Conservation (phyloP, 2,329 filamentous ascomycete genomes). For the Trichophyton mentagrophytes region DNA sequence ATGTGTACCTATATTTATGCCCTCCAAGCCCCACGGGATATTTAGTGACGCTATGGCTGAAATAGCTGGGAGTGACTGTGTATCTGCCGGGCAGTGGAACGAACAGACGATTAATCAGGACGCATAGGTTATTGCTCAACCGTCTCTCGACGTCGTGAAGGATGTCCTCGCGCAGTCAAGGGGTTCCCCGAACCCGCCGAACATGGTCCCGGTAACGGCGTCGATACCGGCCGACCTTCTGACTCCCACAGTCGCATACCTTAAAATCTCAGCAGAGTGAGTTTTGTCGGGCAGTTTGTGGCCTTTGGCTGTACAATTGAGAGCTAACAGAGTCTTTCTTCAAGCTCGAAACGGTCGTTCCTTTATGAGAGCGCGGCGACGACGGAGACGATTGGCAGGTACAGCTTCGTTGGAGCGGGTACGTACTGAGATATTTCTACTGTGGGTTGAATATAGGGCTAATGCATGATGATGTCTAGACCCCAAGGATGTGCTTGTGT, state of each 20-base stretch:
- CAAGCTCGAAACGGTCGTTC: conserved; percentile 65
- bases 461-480: conserved; percentile 26
- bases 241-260: conserved; percentile 87
- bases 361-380: conserved; percentile 89
- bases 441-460: neutral
- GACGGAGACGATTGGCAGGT: conserved; percentile 83
- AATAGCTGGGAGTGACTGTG: neutral
- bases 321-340: neutral
- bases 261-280: conserved; percentile 71
- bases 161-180: conserved; percentile 42
- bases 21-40: neutral
- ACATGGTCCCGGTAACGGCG: conserved; percentile 68
- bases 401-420: conserved; percentile 85
- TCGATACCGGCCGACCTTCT: conserved; percentile 85
- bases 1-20: neutral
- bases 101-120: neutral
- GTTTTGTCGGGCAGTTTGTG: conserved; percentile 18
- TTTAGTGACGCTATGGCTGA: neutral
- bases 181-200: conserved; percentile 48
- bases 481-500: conserved; percentile 66
- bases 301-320: neutral
- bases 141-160: conserved; percentile 48
- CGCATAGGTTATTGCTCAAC: conserved; percentile 40
- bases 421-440: conserved; percentile 16
- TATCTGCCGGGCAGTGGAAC: neutral